Evolutionary conservation across 352 stramenopile species (phyloP), one percentile per base, ranked within the genome.

Genomic region (Phytophthora vignae): DNA sequence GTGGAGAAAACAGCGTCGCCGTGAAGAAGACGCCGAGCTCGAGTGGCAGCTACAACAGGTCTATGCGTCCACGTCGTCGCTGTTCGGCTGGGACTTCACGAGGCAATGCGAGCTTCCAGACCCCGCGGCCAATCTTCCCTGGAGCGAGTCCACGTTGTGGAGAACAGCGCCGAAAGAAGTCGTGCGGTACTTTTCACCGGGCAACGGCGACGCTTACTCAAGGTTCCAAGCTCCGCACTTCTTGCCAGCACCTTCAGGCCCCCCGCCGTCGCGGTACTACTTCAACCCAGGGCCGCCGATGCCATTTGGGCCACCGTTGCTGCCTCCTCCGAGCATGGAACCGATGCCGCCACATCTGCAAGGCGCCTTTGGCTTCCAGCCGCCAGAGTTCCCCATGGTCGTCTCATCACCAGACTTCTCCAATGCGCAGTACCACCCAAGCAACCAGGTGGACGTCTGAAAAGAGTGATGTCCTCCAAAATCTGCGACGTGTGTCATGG

Each of bases 21-120:
- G 79, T 38, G 73, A 91, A 69, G 82, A 93, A 52, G 69, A 87
- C 52, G 64, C 77, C 5, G 73, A 89, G 48, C 73, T 94, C 5
- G 74, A 88, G 57, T 89, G 75, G 84, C 85, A 94, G 21, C 60
- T 96, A 29, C 76, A 92, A 67, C 76, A 92, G 48, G 85, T 94
- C 12, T 96, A 96, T 55, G 76, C 83, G n/a, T 84, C 83, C 1
- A 90, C 82, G 21, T 84, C 88, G 12, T 81, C 74, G 31, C 67
- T 91, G n/a, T 87, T 92, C 54, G 88, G 88, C 25, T 96, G 87
- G 87, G 87, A 96, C 62, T 92, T 94, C 58, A 69, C 70, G 8
- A 67, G 69, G 19, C 87, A 94, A 60, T 79, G 83, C 6, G 83
- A 92, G 54, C 64, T 92, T 2, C 27, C 52, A 29, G 58, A 69